Conservation (phyloP, 768 basidiomycete species). For the Amanita pallidorosea region DNA sequence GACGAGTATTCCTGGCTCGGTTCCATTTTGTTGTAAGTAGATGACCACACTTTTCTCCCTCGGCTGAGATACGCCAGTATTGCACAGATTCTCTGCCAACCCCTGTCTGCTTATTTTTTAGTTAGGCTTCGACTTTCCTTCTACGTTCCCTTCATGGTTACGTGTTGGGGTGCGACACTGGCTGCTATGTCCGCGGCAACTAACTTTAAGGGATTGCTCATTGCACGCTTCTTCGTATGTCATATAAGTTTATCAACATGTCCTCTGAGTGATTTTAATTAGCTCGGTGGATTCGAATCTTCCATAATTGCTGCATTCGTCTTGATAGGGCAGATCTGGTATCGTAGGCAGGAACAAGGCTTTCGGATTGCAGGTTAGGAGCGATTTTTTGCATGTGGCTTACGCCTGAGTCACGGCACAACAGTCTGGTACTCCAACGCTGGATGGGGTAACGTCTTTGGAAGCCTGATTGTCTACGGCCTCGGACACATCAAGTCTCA, state of each 20-base stretch:
- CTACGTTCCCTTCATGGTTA: conserved; percentile 20
- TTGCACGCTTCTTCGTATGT: conserved; percentile 22
- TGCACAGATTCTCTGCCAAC: conserved; percentile 21
- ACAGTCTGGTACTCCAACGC: conserved; percentile 21
- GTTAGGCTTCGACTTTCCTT: conserved; percentile 21
- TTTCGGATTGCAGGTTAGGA: conserved; percentile 19
- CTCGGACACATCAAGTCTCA: conserved; percentile 20
- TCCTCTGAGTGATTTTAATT: not conserved
- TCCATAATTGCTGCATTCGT: conserved; percentile 21
- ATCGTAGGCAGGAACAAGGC: conserved; percentile 24
- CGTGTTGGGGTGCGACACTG: conserved; percentile 22
- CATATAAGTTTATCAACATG: not conserved
- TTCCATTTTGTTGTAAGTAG: conserved; percentile 19
- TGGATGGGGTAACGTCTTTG: conserved; percentile 24
- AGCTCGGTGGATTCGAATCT: conserved; percentile 25
- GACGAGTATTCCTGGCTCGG: conserved; percentile 24
- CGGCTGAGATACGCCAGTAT: conserved; percentile 13
- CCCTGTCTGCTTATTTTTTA: conserved; percentile 20
- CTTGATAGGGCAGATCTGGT: conserved; percentile 23
- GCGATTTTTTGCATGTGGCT: not conserved
- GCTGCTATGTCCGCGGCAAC: conserved; percentile 20
- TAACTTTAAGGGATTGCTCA: conserved; percentile 19
- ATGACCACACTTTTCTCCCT: not conserved
- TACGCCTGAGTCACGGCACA: conserved; percentile 4
- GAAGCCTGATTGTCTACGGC: conserved; percentile 24